Base-by-base conservation (phyloP, 225 moss, liverwort and hornwort genomes). In the Straminergon stramineum region DNA sequence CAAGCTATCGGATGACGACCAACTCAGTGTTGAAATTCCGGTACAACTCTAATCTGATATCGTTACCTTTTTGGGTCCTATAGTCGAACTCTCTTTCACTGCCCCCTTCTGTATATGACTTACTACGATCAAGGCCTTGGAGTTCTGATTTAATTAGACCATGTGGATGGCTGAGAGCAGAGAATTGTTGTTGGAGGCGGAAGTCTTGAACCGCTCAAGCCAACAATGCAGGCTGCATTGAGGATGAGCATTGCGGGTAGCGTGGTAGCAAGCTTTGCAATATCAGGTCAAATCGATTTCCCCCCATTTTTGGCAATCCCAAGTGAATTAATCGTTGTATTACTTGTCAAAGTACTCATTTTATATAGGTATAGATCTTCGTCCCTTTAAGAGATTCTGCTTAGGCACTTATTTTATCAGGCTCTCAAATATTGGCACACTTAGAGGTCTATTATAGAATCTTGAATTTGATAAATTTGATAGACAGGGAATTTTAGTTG, bases 121-220 rank as follows among this genome's bases (percentile, higher is more conserved):
- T 57, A 58, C n/a, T 74, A 31, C 3, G 27, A 76, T 66, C 15
- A 66, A 45, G 39, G 20, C 32, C 55, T 78, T 67, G 45, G 39
- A 79, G 71, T 55, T 83, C 82, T 88, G 34, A 79, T 41, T n/a
- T 75, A 43, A 68, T 41, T 66, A 77, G 86, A n/a, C 31, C 45
- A 57, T 85, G 75, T 85, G 82, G 32, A 83, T 86, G 79, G 10
- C 77, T 86, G 88, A 76, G 85, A 86, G 79, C 92, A 94, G 92
- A 87, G 57, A 60, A 89, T 91, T 68, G 75, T 83, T 85, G 66
- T 94, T 27, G 91, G 90, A 52, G 91, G 90, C 82, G 94, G 92
- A 69, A 56, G 85, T 48, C 87, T 92, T 71, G 85, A 65, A 85
- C 78, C 63, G 35, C 79, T 94, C 17, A 88, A 90, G 87, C 94